Evolutionary conservation across 768 basidiomycete species (phyloP).

Genomic region (Tulasnella sp.): DNA sequence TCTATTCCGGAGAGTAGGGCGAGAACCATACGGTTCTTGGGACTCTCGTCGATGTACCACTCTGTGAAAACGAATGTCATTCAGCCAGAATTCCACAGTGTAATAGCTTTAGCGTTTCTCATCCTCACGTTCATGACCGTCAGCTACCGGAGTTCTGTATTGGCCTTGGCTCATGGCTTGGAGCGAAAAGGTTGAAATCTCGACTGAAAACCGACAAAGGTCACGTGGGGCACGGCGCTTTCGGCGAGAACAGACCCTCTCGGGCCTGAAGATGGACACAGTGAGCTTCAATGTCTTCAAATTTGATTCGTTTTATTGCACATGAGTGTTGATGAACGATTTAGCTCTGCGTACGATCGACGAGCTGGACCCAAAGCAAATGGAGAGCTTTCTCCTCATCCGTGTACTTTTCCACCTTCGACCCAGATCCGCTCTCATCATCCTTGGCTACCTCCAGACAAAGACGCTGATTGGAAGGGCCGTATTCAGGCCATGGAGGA

Average conservation of each 20-base stretch:
- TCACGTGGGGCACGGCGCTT: neutral
- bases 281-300: neutral
- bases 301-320: neutral
- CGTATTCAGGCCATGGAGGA: slow-evolving; percentile 23
- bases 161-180: slow-evolving; percentile 1
- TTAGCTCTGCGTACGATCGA: neutral
- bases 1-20: slow-evolving; percentile 79
- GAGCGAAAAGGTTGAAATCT: neutral
- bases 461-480: neutral
- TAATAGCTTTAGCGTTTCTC: neutral
- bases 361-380: neutral
- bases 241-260: neutral
- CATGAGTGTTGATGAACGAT: too few species aligned
- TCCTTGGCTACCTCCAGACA: neutral
- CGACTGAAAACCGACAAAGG: neutral
- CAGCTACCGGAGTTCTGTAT: slow-evolving; percentile 2
- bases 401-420: neutral
- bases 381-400: neutral
- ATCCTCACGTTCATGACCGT: slow-evolving; percentile 24
- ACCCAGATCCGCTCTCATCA: neutral
- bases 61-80: neutral
- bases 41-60: slow-evolving; percentile 69
- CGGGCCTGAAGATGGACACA: neutral
- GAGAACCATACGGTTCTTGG: slow-evolving; percentile 86
- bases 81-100: neutral